Conservation (phyloP, 2,329 filamentous ascomycete genomes). For the Pleoardoris graminearum region DNA sequence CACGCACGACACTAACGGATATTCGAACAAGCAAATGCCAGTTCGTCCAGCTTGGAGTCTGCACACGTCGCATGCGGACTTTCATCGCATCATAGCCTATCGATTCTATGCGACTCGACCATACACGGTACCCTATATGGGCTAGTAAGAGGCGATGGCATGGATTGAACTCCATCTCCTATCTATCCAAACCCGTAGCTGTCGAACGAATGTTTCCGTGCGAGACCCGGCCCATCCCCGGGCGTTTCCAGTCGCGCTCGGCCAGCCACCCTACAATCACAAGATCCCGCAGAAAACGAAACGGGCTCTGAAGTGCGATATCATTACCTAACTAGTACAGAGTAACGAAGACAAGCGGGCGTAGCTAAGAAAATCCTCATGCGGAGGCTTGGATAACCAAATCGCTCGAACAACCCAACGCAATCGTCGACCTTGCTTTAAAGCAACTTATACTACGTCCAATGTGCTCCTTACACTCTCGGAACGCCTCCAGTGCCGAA, state of each 20-base stretch:
- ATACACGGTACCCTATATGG: neutral
- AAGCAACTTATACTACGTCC: neutral
- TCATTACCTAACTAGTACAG: neutral
- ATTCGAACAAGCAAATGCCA: too few relatives aligned
- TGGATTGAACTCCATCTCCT: neutral
- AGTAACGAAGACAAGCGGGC: too few relatives aligned
- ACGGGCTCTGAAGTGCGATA: neutral
- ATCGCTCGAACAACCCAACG: neutral
- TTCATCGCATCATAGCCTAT: neutral
- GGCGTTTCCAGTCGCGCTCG: neutral
- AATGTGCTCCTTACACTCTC: constrained; percentile 23
- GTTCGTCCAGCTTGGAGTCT: too few relatives aligned
- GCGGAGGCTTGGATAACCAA: neutral
- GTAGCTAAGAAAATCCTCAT: neutral
- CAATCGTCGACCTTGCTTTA: neutral
- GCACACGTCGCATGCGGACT: too few relatives aligned
- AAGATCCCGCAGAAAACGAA: neutral
- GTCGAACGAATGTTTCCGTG: neutral
- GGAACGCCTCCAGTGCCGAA: constrained; percentile 54
- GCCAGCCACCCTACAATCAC: neutral
- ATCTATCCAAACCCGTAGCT: neutral
- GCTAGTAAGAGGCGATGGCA: neutral
- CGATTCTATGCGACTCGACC: too few relatives aligned
- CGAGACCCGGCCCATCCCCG: neutral
- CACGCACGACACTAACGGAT: too few relatives aligned